Conservation (phyloP, 805 yeast genomes). For the Candida manassasensis region DNA sequence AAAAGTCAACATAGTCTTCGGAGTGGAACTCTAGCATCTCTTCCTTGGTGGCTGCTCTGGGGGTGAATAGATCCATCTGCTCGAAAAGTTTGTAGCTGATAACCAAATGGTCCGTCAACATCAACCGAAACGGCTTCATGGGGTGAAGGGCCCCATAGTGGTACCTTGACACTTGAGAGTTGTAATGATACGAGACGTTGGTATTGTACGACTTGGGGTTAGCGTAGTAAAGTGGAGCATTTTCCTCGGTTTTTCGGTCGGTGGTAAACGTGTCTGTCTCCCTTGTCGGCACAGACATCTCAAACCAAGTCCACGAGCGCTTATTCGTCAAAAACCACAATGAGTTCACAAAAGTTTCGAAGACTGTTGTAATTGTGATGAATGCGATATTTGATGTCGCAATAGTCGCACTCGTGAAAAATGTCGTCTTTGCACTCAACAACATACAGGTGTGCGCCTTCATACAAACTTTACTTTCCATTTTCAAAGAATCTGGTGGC, state of each 20-base stretch:
- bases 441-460: too few relatives aligned
- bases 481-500: too few relatives aligned
- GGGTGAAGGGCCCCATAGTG: conserved; percentile 95
- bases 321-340: too few relatives aligned
- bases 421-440: too few relatives aligned
- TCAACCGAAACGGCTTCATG: conserved; percentile 94
- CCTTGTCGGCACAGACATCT: conserved; percentile 11
- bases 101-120: conserved; percentile 90
- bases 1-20: conserved; percentile 77
- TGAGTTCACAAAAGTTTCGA: too few relatives aligned
- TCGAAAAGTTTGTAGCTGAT: conserved; percentile 80
- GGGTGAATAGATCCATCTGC: conserved; percentile 83
- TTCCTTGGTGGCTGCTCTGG: conserved; percentile 75
- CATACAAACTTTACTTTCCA: too few relatives aligned
- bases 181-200: conserved; percentile 82
- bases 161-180: conserved; percentile 72
- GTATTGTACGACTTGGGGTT: conserved; percentile 32
- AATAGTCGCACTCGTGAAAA: too few relatives aligned
- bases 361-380: too few relatives aligned
- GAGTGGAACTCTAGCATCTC: conserved; percentile 82
- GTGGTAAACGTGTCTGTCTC: conserved; percentile 28
- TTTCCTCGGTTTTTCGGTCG: conserved; percentile 28
- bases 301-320: not conserved
- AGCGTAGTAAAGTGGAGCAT: conserved; percentile 30
- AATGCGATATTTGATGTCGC: too few relatives aligned